Evolutionary conservation across 2,329 filamentous ascomycete genomes (phyloP).

Genomic region (Cryphonectria carpinicola): DNA sequence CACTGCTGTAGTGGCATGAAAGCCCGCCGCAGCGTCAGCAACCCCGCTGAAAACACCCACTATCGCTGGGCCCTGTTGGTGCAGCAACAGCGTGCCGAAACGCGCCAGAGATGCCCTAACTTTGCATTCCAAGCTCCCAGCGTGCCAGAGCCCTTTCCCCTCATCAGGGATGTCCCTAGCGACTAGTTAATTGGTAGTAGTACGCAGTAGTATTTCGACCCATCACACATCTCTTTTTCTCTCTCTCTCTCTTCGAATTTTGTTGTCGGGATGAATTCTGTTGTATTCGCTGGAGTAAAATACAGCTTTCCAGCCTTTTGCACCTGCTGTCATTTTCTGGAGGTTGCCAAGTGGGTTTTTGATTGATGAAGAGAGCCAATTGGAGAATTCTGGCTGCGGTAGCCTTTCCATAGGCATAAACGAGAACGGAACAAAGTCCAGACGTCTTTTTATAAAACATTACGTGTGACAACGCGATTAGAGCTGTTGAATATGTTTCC

Average conservation of each 20-base stretch:
- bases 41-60: conserved; percentile 21
- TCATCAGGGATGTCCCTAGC: neutral
- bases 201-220: neutral
- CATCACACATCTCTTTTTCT: neutral
- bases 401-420: no score
- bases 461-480: no score
- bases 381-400: no score
- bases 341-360: no score
- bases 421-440: no score
- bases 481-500: no score
- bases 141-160: no score
- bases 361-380: no score
- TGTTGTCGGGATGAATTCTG: neutral
- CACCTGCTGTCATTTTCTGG: no score
- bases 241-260: neutral
- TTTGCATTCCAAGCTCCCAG: neutral
- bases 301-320: no score
- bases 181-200: neutral
- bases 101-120: conserved; percentile 13
- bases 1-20: conserved; percentile 4
- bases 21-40: conserved; percentile 22
- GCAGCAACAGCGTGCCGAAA: conserved; percentile 32
- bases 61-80: conserved; percentile 28
- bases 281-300: neutral
- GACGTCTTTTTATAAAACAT: no score